Evolutionary conservation across 169 alveolate species (phyloP), one percentile per base, ranked within the genome.

Genomic region (Cryptosporidium canis): DNA sequence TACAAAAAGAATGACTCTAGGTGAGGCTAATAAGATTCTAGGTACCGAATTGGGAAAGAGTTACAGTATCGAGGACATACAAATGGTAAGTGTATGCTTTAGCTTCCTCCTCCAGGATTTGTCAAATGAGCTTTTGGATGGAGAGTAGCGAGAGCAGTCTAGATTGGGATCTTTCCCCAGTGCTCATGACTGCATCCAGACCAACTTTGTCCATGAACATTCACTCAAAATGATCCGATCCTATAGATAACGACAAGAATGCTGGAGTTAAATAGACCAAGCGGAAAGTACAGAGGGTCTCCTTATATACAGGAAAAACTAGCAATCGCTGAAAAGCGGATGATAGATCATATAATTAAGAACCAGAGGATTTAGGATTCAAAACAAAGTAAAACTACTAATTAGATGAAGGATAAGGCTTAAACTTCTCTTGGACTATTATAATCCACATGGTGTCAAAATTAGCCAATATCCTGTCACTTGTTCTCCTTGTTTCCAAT

Each of bases 251-350:
- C 87, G 24, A 58, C 43, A n/a, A 77, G 72, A 61, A 77, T 77
- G 87, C 51, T 77, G 5, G 77, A 77, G 45, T 39, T 77, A 61
- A 77, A 77, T 45, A 45, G 61, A 41, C 24, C 72, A n/a, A 77
- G 48, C 16, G 72, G 58, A 27, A 61, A 61, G 18, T 77, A 77
- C 44, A 58, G 63, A 61, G 87, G 87, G 21, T 77, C 87, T 27
- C 87, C 87, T 18, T 77, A 77, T 77, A 77, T 77, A 55, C 87
- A 77, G 29, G 87, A 77, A 77, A 77, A 77, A 43, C 43, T 77
- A 7, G 14, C 37, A 21, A 21, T 61, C 21, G 87, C 87, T 14
- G 71, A 77, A 27, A 77, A 56, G 27, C 39, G 55, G 9, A 55
- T 77, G 16, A 14, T 58, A 27, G 87, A 77, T 12, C 37, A 55